A percentile compares a stretch with the other conserved stretches of the same genome.
These are phyloP conservation scores for Collybia sordida DNA, from an alignment of 768 basidiomycete species.

Conservation along the genomic window DNA sequence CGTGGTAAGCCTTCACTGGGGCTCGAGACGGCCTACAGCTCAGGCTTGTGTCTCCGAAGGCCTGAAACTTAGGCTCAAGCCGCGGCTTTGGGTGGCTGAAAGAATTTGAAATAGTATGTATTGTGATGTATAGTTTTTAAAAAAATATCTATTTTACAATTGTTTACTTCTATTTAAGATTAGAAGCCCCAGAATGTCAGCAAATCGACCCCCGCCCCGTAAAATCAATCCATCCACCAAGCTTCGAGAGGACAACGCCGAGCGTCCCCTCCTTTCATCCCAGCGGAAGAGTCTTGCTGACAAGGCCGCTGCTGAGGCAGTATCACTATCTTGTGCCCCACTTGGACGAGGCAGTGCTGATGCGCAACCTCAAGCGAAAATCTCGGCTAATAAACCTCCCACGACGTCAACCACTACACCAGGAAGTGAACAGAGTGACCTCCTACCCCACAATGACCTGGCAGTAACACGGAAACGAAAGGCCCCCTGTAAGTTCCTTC, in stretches of 20 bases:
- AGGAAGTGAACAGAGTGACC: background rate
- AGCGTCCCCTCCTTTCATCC: background rate
- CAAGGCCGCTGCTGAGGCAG: background rate
- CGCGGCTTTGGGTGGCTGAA: constrained; percentile 7
- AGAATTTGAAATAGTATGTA: background rate
- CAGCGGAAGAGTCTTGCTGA: background rate
- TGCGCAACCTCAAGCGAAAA: background rate
- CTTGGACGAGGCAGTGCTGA: too few relatives aligned
- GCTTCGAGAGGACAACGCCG: background rate
- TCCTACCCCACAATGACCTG: background rate
- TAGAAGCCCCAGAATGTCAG: background rate
- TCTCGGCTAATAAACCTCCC: background rate
- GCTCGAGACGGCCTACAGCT: constrained; percentile 6
- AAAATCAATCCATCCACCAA: background rate
- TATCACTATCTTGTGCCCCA: background rate
- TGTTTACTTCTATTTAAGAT: background rate
- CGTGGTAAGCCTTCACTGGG: background rate
- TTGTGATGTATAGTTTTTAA: constrained; percentile 1
- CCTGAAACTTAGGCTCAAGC: constrained; percentile 5
- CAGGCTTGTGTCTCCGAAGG: constrained; percentile 5
- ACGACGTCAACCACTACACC: background rate
- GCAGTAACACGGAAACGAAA: background rate
- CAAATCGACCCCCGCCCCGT: background rate
- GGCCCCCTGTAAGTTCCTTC: background rate
- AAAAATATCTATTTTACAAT: background rate